Conservation (phyloP, 768 basidiomycete genomes). For the Mycena venus region DNA sequence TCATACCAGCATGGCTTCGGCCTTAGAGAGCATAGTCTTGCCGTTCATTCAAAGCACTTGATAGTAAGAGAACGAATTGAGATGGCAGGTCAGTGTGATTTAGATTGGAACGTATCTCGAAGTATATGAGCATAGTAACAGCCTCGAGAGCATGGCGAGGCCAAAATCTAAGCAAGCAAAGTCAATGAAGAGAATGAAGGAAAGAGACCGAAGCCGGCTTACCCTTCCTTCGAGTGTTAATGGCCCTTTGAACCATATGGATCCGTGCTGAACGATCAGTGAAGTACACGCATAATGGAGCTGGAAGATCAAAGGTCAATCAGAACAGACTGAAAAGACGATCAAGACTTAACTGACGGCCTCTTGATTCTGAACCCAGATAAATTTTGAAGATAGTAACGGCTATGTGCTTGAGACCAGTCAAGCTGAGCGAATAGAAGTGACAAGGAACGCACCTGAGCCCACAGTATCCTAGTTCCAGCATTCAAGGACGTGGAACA, state of each 20-base stretch:
- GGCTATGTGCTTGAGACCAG: background rate
- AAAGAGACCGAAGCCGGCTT: background rate
- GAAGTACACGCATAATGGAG: constrained; percentile 6
- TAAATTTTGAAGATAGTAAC: constrained; percentile 8
- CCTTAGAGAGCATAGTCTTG: too few relatives aligned
- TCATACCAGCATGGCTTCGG: too few relatives aligned
- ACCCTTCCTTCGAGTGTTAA: background rate
- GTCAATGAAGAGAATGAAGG: constrained; percentile 7
- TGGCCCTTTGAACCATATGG: constrained; percentile 3
- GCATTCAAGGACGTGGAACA: too few relatives aligned
- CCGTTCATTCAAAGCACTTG: background rate
- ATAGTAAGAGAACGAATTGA: constrained; percentile 1
- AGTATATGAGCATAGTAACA: background rate
- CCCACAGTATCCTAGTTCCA: too few relatives aligned
- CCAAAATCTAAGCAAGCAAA: constrained; percentile 1
- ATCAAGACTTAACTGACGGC: constrained; percentile 7
- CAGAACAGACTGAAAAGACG: constrained; percentile 15
- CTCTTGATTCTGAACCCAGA: constrained; percentile 7
- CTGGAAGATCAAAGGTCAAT: constrained; percentile 7
- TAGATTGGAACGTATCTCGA: background rate
- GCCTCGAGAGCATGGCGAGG: background rate
- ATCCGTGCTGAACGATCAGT: constrained; percentile 9
- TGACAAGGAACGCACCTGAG: too few relatives aligned
- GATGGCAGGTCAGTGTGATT: background rate
- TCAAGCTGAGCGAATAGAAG: too few relatives aligned